phyloP scores from a whole-genome alignment of 139 green algal genomes.

The Auxenochlorella pyrenoidosa region DNA sequence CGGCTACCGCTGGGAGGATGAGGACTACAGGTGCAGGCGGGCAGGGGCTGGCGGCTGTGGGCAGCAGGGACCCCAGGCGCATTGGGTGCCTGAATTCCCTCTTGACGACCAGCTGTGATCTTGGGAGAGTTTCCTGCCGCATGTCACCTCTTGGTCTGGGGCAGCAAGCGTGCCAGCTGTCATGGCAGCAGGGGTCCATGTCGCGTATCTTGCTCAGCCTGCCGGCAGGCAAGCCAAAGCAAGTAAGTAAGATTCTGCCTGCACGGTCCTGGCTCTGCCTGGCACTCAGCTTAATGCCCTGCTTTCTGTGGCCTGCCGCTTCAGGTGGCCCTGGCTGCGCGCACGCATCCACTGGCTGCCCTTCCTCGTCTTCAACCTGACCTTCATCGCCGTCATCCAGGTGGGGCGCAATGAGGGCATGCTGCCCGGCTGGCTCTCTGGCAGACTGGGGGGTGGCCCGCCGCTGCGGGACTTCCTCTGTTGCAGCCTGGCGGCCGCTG shows the following conservation, averaged over 20 bases:
- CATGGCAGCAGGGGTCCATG: neutral
- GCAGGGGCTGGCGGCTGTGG: no score
- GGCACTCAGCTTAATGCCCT: neutral
- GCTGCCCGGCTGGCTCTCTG: no score
- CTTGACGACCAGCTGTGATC: no score
- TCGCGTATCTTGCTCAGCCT: no score
- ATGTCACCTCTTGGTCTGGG: no score
- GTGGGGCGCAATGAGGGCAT: neutral
- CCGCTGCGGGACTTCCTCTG: no score
- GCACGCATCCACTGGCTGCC: slow-evolving; percentile 24
- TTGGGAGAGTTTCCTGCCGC: no score
- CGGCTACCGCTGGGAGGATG: slow-evolving; percentile 35
- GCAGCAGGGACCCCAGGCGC: no score
- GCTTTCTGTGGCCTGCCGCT: neutral
- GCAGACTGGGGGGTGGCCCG: no score
- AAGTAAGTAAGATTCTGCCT: neutral
- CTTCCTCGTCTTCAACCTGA: slow-evolving; percentile 46
- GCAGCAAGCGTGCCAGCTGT: neutral
- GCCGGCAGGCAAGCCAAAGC: neutral
- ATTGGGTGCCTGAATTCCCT: no score
- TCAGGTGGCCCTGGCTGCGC: slow-evolving; percentile 35
- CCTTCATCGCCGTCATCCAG: slow-evolving; percentile 52
- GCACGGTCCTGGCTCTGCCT: no score
- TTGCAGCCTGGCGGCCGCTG: no score
- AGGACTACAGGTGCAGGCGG: slow-evolving; percentile 52